Evolutionary conservation across 305 asterid genomes (phyloP).

Genomic region (Striga hermonthica): DNA sequence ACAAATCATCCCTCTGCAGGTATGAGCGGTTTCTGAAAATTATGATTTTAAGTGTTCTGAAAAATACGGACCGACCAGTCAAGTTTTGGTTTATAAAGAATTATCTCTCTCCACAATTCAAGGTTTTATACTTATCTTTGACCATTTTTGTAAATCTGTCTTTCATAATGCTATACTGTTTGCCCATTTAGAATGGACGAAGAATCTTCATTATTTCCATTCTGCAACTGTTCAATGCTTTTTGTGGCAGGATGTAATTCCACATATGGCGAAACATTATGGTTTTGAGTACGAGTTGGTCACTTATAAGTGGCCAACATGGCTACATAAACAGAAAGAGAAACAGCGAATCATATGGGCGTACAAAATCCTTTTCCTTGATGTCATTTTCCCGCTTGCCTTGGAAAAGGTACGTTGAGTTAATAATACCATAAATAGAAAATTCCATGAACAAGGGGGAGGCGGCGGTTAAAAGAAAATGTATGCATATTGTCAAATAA

Average conservation of each 20-base stretch:
- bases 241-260: slow-evolving; percentile 77
- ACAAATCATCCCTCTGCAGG: slow-evolving; percentile 50
- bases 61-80: slow-evolving; percentile 83
- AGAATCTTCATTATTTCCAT: slow-evolving; percentile 8
- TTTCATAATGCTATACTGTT: slow-evolving; percentile 16
- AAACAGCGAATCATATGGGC: slow-evolving; percentile 99
- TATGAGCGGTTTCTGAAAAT: slow-evolving; percentile 93
- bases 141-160: slow-evolving; percentile 18
- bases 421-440: neutral
- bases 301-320: slow-evolving; percentile 98
- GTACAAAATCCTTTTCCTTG: slow-evolving; percentile 89
- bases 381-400: slow-evolving; percentile 97
- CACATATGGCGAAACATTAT: slow-evolving; percentile 89
- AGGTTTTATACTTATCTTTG: slow-evolving; percentile 46
- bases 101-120: slow-evolving; percentile 97
- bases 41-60: slow-evolving; percentile 93
- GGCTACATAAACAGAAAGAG: slow-evolving; percentile 98
- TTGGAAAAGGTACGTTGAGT: slow-evolving; percentile 63
- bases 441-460: too few species aligned
- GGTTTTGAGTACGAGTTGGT: slow-evolving; percentile 91
- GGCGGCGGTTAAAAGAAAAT: too few species aligned
- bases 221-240: slow-evolving; percentile 7
- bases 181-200: slow-evolving; percentile 15
- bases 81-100: slow-evolving; percentile 99
- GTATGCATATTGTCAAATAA: too few species aligned